phyloP scores from a whole-genome alignment of 1,139 yeast genomes.

The Kodamaea arcana region DNA sequence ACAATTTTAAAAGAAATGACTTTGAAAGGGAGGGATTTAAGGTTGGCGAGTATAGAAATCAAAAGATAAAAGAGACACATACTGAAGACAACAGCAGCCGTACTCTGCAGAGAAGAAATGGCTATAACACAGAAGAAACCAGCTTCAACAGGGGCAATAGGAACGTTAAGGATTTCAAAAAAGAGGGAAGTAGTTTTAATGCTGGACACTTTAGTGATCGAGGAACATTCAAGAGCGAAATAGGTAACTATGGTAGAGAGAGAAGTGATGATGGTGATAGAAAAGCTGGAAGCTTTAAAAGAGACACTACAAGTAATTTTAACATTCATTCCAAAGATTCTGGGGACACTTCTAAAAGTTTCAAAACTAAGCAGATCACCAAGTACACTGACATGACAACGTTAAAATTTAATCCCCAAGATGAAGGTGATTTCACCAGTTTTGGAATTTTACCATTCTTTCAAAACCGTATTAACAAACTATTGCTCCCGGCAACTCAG shows the following conservation, averaged over 20 bases:
- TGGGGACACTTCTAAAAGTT: too few relatives aligned
- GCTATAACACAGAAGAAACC: neutral
- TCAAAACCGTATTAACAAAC: constrained; percentile 21
- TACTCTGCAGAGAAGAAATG: too few relatives aligned
- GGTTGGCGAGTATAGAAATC: too few relatives aligned
- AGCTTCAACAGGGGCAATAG: neutral
- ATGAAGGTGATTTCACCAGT: constrained; percentile 18
- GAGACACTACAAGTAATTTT: too few relatives aligned
- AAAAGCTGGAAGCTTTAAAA: too few relatives aligned
- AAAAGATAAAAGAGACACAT: too few relatives aligned
- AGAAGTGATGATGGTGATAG: neutral
- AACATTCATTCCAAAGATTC: too few relatives aligned
- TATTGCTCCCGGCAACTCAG: constrained; percentile 7
- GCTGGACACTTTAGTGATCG: neutral
- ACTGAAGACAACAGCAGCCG: too few relatives aligned
- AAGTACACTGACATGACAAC: neutral
- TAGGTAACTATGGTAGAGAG: too few relatives aligned
- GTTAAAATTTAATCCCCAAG: constrained; percentile 14
- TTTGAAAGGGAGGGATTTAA: too few relatives aligned
- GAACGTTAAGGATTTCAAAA: neutral
- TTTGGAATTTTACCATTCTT: constrained; percentile 27
- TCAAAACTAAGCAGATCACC: too few relatives aligned
- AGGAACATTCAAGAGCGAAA: neutral
- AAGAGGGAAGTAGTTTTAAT: neutral
- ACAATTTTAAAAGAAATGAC: too few relatives aligned